Percentiles rank a stretch among this genome's conserved stretches.
Evolutionary conservation across 805 yeast genomes (phyloP).

Genomic region (Yamadazyma sp.): DNA sequence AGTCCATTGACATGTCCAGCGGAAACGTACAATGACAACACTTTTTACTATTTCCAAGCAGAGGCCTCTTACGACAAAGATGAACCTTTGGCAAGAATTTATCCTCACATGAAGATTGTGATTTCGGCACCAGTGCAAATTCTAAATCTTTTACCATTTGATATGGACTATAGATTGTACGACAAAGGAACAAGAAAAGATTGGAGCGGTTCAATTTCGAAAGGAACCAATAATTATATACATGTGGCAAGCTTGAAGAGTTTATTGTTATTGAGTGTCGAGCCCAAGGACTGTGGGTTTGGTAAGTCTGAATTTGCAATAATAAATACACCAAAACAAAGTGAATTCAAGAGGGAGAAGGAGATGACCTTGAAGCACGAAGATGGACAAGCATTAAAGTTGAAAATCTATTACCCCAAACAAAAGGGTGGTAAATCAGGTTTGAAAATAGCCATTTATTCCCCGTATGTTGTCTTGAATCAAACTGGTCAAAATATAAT

Average conservation of each 20-base stretch:
- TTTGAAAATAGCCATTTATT: constrained; percentile 62
- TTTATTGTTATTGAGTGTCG: constrained; percentile 66
- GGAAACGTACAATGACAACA: constrained; percentile 30
- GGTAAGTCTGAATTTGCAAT: constrained; percentile 71
- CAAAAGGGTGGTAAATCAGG: constrained; percentile 54
- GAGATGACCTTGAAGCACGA: constrained; percentile 49
- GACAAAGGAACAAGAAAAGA: constrained; percentile 70
- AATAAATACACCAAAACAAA: constrained; percentile 54
- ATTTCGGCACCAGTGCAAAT: constrained; percentile 84
- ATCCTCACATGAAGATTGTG: constrained; percentile 78
- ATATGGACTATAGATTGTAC: constrained; percentile 68
- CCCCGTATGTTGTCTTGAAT: constrained; percentile 84
- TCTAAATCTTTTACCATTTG: constrained; percentile 82
- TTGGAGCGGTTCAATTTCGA: constrained; percentile 58
- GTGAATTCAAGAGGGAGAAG: constrained; percentile 56
- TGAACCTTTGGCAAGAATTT: constrained; percentile 72
- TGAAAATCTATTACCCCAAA: constrained; percentile 62
- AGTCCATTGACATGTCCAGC: constrained; percentile 61
- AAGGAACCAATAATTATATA: constrained; percentile 67
- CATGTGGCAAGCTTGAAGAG: constrained; percentile 78
- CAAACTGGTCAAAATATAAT: constrained; percentile 67
- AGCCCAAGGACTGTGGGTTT: constrained; percentile 60
- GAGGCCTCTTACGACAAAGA: constrained; percentile 59
- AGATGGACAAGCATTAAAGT: constrained; percentile 64
- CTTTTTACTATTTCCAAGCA: constrained; percentile 66